phyloP scores from a whole-genome alignment of 805 yeast species.

The Barnettozyma populi region DNA sequence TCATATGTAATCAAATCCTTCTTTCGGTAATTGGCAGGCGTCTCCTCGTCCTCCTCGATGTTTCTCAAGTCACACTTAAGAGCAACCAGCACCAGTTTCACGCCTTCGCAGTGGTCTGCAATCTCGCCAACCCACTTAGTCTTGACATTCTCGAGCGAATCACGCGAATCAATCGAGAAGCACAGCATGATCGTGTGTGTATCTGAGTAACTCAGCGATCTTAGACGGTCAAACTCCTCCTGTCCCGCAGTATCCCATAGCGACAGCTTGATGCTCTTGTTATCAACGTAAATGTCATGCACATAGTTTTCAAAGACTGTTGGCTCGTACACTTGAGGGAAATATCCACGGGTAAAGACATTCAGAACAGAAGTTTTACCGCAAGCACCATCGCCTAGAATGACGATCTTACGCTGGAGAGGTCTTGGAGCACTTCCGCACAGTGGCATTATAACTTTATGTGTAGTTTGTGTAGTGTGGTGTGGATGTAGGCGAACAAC shows the following conservation, averaged over 20 bases:
- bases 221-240: conserved; percentile 92
- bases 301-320: conserved; percentile 97
- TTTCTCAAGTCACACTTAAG: conserved; percentile 88
- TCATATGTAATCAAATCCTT: conserved; percentile 71
- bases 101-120: conserved; percentile 95
- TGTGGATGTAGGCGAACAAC: not conserved
- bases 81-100: conserved; percentile 88
- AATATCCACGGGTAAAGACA: conserved; percentile 94
- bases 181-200: conserved; percentile 97
- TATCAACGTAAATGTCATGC: conserved; percentile 94
- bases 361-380: conserved; percentile 94
- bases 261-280: conserved; percentile 85
- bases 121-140: conserved; percentile 97
- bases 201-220: conserved; percentile 89
- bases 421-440: conserved; percentile 11
- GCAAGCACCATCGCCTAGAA: conserved; percentile 97
- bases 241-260: conserved; percentile 99
- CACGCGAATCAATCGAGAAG: conserved; percentile 89
- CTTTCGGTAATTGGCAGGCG: conserved; percentile 25
- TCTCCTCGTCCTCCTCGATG: conserved; percentile 38
- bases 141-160: conserved; percentile 91
- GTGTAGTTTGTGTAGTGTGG: no score
- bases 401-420: conserved; percentile 84
- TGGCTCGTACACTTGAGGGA: conserved; percentile 97
- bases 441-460: conserved; percentile 8